Percentiles rank a stretch among this genome's conserved stretches.
Evolutionary conservation across 2,329 filamentous ascomycete species (phyloP).

Genomic region (Xylariaceae sp.): DNA sequence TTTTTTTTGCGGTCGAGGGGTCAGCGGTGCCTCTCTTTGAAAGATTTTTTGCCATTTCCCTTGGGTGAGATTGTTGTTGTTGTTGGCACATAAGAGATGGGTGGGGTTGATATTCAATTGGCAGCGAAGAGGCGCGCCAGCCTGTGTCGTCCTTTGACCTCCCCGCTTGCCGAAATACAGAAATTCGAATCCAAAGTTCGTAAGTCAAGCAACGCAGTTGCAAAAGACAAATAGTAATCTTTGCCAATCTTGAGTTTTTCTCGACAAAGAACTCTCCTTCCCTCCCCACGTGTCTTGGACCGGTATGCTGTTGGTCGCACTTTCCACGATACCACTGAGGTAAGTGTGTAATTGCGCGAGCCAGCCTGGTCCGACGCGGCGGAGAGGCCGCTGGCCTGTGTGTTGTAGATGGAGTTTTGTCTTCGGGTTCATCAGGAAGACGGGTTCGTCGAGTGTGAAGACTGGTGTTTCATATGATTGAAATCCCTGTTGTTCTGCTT

Average conservation of each 20-base stretch:
- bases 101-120: conserved; percentile 18
- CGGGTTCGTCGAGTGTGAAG: conserved; percentile 10
- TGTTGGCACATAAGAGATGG: conserved; percentile 31
- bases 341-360: conserved; percentile 16
- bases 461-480: conserved; percentile 15
- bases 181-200: background rate
- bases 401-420: background rate
- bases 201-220: background rate
- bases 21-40: too few species aligned
- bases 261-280: background rate
- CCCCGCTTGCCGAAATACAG: conserved; percentile 22
- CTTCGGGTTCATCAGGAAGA: background rate
- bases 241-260: background rate
- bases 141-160: conserved; percentile 31
- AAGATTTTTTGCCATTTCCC: conserved; percentile 6
- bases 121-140: conserved; percentile 34
- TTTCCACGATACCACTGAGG: conserved; percentile 7
- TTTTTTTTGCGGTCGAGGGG: background rate
- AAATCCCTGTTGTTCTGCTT: conserved; percentile 11
- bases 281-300: background rate
- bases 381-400: too few species aligned
- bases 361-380: too few species aligned
- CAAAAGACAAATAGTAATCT: background rate
- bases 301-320: background rate
- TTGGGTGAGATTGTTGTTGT: conserved; percentile 13